Evolutionary conservation across 1,139 yeast genomes (phyloP), one percentile per base, ranked within the genome.

Genomic region (Pichia sp.): DNA sequence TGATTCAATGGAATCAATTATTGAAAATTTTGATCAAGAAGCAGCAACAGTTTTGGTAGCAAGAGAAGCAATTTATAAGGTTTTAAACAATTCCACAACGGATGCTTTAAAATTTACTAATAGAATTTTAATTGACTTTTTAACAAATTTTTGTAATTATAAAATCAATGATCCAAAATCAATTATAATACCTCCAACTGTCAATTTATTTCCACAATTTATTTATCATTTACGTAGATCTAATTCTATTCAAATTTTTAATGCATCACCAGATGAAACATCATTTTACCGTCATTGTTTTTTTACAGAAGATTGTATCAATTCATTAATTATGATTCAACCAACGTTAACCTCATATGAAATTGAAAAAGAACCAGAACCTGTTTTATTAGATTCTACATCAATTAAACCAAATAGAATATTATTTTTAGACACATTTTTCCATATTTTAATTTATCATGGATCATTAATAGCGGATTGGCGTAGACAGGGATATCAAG

Each of bases 91-190:
- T 49, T 84, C 76, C 47, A 78, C 82, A 26, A 70, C 72, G 8
- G 94, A 83, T 53, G 78, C 87, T n/a, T 66, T 83, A 41, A 76
- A 89, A 62, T 83, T 89, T 77, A 73, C 85, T 43, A 97, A 91
- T 62, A 77, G 89, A 53, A 70, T 78, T 57, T 68, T 89, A 51
- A 79, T 91, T 50, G 83, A 88, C 47, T 69, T 85, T 51, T 87
- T 96, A 59, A 74, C 80, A 46, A 76, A 85, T 53, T 88, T 85
- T 62, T 95, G 93, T 13, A 86, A 80, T 46, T 89, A 82, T 62
- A 72, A 76, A 50, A 78, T 78, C 52, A 91, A 85, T 42, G 78
- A 72, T 41, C 74, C 88, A 28, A 66, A 71, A 19, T 79, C 94
- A 13, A 86, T 91, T 65, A 67, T 84, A 48, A 68, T 91, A 43